Base-by-base conservation (phyloP, 345 rosid genomes). In the Salix exigua region DNA sequence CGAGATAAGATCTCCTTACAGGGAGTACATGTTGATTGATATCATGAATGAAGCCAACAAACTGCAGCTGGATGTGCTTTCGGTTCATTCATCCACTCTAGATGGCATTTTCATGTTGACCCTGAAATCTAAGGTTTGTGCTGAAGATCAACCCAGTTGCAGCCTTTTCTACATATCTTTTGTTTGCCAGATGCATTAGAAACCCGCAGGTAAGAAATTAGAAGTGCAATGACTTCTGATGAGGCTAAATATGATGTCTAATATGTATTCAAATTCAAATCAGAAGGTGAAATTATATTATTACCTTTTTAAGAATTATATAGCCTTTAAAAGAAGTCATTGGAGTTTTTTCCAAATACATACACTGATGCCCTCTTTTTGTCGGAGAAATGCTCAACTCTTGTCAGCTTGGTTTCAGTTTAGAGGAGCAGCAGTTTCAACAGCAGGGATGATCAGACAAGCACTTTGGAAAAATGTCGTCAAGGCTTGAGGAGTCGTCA, bases 11-110 rank as follows among this genome's bases (percentile, higher is more conserved):
- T 92, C 97, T 83, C 84, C 76, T 58, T 87, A 83, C 72, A 89
- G 94, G 80, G 94, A 92, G 73, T 88, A 84, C 63, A 80, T 92
- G 53, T 73, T 93, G 84, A 88, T 87, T 21, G 96, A 95, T 73
- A 82, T 93, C 81, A 89, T 95, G 92, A 97, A 93, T 82, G 88
- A 91, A 69, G 81, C 88, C 25, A 89, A 86, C 86, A 88, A 87
- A 70, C 86, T 91, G 80, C 89, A 90, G 83, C 79, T 90, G 86
- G 97, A 93, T 72, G 89, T 88, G 62, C 79, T 85, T 85, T 85
- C 89, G 18, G 86, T 92, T 28, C 90, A 85, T 80, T 89, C 97
- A 17, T 87, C 89, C 8, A 90, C 90, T n/a, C 84, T 83, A 23
- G 85, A 89, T 74, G 95, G 94, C 35, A 30, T 85, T 69, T 89